Evolutionary conservation across 1,284 basidiomycete species (phyloP), one percentile per base, ranked within the genome.

Genomic region (Sporisorium iseilematis-ciliati): DNA sequence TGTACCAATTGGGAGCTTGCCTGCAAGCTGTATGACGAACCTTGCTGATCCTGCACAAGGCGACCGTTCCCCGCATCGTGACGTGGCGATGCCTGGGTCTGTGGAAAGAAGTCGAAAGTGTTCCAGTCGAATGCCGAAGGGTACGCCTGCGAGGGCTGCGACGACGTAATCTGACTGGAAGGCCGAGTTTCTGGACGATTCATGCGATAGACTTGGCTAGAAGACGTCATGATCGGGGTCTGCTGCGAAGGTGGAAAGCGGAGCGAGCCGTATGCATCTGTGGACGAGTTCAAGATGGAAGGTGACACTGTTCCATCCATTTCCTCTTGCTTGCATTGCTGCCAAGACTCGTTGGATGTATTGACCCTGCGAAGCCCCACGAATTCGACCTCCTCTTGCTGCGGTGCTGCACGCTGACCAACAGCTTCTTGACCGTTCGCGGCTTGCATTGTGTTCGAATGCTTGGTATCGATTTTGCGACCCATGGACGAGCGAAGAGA

Each of bases 321-420:
- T 8, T 31, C 57, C 23, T 46, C 58, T 51, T 53, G 23, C 23
- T 53, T 53, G 33, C 16, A 4, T 18, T 53, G 51, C 18, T 41
- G 51, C 38, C 38, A 41, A 41, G 21, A 18, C 23, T 41, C 38
- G 38, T 23, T 40, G 8, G 38, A 18, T 3, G 38, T 0, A 6
- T 53, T 25, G 35, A 29, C 18, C 18, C 18, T 53, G 16, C 38
- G 38, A 23, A 41, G 38, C 38, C 20, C 10, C 18, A 23, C 6
- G n/a, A 51, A 35, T 21, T 51, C 31, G 33, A 23, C 33, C 2
- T 20, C 49, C 3, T 51, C 33, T 51, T 38, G 49, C 31, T 51
- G 33, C 20, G 21, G 2, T 38, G 33, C 33, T 23, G n/a, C 4
- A 6, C 6, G n/a, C 20, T 25, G 11, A 14, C 14, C 21, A 5